phyloP scores from a whole-genome alignment of 495 filamentous ascomycete genomes.

The Talaromyces adpressus region DNA sequence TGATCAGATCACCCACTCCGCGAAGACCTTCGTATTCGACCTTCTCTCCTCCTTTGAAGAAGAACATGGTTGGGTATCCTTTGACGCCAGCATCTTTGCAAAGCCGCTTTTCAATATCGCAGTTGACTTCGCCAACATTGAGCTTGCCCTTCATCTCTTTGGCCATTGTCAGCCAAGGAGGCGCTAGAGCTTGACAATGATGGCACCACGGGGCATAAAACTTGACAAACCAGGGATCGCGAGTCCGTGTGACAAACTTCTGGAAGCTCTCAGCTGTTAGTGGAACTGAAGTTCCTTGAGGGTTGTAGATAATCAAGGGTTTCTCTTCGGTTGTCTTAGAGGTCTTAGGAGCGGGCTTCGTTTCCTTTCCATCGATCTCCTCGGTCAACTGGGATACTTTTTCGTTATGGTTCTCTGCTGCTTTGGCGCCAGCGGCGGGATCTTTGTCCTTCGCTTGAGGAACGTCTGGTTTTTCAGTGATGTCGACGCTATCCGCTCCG shows the following conservation, averaged over 20 bases:
- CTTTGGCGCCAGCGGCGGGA: constrained; percentile 32
- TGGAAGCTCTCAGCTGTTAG: constrained; percentile 84
- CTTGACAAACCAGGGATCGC: constrained; percentile 96
- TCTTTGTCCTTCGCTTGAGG: constrained; percentile 44
- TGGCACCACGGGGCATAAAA: constrained; percentile 97
- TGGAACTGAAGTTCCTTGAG: constrained; percentile 61
- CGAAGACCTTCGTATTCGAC: constrained; percentile 91
- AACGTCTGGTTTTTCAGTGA: constrained; percentile 37
- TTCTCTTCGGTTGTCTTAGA: constrained; percentile 27
- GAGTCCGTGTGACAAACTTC: constrained; percentile 72
- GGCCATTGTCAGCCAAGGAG: constrained; percentile 82
- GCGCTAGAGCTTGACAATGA: constrained; percentile 88
- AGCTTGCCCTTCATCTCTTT: constrained; percentile 81
- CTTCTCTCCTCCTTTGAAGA: constrained; percentile 86
- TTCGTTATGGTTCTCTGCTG: constrained; percentile 39
- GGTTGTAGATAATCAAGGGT: constrained; percentile 56
- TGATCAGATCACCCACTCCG: constrained; percentile 83
- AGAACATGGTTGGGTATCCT: constrained; percentile 83
- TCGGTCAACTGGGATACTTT: constrained; percentile 24
- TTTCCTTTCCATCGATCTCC: constrained; percentile 14
- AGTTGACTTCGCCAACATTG: constrained; percentile 95
- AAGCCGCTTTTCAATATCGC: constrained; percentile 71
- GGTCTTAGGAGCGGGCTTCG: constrained; percentile 20
- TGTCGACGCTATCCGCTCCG: constrained; percentile 43
- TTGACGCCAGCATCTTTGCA: constrained; percentile 80